Base-by-base conservation (phyloP, 352 stramenopile species). In the Phytopythium delawarense region DNA sequence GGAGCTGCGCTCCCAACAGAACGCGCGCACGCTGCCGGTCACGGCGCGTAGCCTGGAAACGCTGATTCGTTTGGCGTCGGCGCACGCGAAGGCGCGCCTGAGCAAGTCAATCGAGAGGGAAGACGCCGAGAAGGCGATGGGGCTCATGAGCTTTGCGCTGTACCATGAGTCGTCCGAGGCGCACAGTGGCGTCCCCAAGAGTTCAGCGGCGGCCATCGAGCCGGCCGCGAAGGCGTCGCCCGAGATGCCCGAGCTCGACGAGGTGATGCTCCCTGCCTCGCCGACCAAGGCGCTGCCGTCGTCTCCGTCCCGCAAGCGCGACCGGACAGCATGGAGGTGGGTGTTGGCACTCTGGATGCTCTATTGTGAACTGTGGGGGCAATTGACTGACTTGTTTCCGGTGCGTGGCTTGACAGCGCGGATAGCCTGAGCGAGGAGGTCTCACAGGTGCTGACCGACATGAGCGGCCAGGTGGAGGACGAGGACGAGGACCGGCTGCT, bases 1-100 rank as follows among this genome's bases (percentile, higher is more conserved):
- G 1, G 96, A 99, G 71, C 89, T 99, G 64, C 91, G 98, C 21
- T 96, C 91, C 55, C 90, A 98, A 66, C 92, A 99, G 75, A 98
- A 97, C 57, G 87, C 72, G 67, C 71, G 89, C 34, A 98, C 93
- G 42, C 75, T 98, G 2, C 95, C 95, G 12, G 96, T 99, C 32
- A 99, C 98, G 16, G 97, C 97, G 13, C 97, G 98, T 91, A 98
- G 89, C 70, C 75, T 99, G 50, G 98, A 99, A 74, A 99, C 98
- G 32, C 84, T 99, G n/a, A 99, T 99, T 82, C 97, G 98, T 78
- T 70, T 99, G 18, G 89, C 96, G 6, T 99, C 92, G 35, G 98
- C 98, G 18, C 97, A 99, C 66, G 97, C 98, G 6, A 99, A 99
- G 75, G 78, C 91, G 23, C 88, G 96, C 1, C 70, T 98, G 66